phyloP scores from a whole-genome alignment of 441 rosid species.

The Corymbia calophylla region DNA sequence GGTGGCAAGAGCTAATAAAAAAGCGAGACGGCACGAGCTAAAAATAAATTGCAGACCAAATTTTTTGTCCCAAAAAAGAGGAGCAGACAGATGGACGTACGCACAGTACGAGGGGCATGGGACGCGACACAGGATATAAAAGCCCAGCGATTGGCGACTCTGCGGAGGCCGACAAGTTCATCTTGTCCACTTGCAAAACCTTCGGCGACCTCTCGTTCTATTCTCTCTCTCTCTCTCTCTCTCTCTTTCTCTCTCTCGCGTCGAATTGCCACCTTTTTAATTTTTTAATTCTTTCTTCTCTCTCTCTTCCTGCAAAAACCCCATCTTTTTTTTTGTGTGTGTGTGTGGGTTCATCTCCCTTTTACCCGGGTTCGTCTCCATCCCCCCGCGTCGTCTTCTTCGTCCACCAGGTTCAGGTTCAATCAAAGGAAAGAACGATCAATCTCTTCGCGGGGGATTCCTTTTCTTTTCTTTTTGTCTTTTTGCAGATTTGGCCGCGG shows the following conservation, averaged over 20 bases:
- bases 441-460: neutral
- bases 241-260: neutral
- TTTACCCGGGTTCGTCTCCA: neutral
- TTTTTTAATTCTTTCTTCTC: neutral
- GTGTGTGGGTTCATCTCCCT: neutral
- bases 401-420: neutral
- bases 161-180: neutral
- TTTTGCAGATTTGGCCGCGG: neutral
- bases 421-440: neutral
- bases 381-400: neutral
- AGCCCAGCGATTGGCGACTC: neutral
- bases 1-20: neutral
- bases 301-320: neutral
- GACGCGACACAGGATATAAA: neutral
- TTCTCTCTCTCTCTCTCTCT: neutral
- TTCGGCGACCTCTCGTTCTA: neutral
- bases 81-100: neutral
- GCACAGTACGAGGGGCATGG: neutral
- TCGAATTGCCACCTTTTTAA: neutral
- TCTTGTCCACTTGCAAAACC: neutral
- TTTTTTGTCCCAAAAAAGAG: neutral
- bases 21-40: neutral
- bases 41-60: neutral
- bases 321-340: neutral
- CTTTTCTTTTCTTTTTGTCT: fast-evolving